Base-by-base conservation (phyloP, 1,139 yeast species). In the Hanseniaspora gamundiae region DNA sequence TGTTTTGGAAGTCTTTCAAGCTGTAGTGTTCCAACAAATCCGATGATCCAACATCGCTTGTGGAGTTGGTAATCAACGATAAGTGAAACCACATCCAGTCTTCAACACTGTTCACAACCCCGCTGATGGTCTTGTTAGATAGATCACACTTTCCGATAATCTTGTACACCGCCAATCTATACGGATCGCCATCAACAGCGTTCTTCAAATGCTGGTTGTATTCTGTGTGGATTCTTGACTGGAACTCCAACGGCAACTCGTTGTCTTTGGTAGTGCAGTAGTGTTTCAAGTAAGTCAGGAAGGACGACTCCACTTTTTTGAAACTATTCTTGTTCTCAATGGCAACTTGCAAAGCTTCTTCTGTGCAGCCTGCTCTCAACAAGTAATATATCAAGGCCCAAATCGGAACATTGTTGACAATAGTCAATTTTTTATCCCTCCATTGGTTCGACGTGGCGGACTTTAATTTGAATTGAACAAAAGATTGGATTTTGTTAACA, bases 1-100 rank as follows among this genome's bases (percentile, higher is more conserved):
- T 75, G 47, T 74, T 72, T 61, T 86, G 96, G 52, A 93, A 72
- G 56, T 87, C 94, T 29, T 62, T 63, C 50, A 91, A 68, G 1
- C 80, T 71, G 60, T 86, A 91, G 50, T 74, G 73, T 54, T 85
- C 95, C 58, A 76, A 80, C 9, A 35, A 43, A 16, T 44, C 44
- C 40, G 57, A 58, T 35, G 46, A 44, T 8, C 35, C 41, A 3
- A n/a, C 6, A 24, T 41, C 46, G 24, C 38, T 39, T 8, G 6
- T 30, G 16, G 43, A 41, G 53, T 83, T 93, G 48, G 80, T 76
- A 16, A 83, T 76, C 28, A 88, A 69, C 57, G 80, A 74, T 46
- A 91, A 71, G 62, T 91, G 96, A 59, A 84, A 76, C 99, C 98
- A 91, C 45, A 88, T 64, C 98, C 98, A 91, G 63, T 91, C 98